A percentile compares a stretch with the other conserved stretches of the same genome.
Conservation (phyloP, 2,329 filamentous ascomycete genomes). For the Fusarium pseudograminearum region DNA sequence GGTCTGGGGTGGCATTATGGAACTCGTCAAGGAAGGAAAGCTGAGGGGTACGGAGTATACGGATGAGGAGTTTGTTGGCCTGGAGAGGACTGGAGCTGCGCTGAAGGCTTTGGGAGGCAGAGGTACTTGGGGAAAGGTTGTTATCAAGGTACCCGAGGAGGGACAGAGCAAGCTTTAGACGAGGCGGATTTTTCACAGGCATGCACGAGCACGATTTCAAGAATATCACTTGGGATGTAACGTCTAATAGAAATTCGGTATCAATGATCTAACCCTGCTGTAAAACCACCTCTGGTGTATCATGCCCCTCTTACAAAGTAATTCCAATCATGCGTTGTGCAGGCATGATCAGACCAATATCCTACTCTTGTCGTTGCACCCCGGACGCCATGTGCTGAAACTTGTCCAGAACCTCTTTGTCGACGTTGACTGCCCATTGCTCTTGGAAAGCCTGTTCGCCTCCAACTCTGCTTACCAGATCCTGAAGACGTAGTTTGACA, state of each 20-base stretch:
- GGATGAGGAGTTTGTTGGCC: conserved; percentile 83
- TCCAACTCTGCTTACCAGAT: conserved; percentile 69
- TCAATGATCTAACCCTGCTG: conserved; percentile 19
- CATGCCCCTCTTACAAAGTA: conserved; percentile 19
- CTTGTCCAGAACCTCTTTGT: conserved; percentile 75
- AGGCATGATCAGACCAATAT: neutral
- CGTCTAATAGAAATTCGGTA: conserved; percentile 20
- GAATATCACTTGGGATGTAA: neutral
- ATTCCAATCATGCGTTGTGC: neutral
- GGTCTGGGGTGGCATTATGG: conserved; percentile 87
- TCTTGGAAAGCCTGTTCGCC: conserved; percentile 75
- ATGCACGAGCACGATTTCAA: neutral
- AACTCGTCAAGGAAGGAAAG: conserved; percentile 81
- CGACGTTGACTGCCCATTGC: conserved; percentile 79
- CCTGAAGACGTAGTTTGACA: conserved; percentile 70
- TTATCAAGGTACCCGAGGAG: conserved; percentile 83
- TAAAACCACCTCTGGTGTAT: conserved; percentile 39
- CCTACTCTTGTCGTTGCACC: conserved; percentile 22
- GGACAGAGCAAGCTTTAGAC: conserved; percentile 66
- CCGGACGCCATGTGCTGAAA: conserved; percentile 60
- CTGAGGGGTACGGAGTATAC: conserved; percentile 85
- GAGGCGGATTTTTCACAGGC: neutral
- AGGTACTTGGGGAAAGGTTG: conserved; percentile 96
- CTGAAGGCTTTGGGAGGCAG: conserved; percentile 81
- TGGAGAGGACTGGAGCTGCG: conserved; percentile 83